Evolutionary conservation across 2,329 filamentous ascomycete genomes (phyloP).

Genomic region (Davidsoniella neocaledoniae): DNA sequence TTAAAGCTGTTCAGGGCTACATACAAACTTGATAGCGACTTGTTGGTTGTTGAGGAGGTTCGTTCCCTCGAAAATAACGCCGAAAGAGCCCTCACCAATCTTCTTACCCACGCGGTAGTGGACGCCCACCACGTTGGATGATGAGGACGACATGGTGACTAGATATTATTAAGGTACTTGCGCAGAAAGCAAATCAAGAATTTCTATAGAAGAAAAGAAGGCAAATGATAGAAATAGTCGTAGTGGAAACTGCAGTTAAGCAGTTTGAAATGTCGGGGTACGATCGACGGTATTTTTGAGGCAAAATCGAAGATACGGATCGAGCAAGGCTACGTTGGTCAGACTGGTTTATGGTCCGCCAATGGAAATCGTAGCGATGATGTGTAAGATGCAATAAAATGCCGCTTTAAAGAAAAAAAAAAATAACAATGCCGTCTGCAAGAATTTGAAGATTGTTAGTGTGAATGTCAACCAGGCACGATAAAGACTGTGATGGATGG

Average conservation of each 20-base stretch:
- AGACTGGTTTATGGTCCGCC: background rate
- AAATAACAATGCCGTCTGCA: background rate
- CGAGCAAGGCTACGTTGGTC: too few relatives aligned
- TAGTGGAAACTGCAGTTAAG: background rate
- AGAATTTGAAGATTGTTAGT: background rate
- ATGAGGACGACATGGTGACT: constrained; percentile 61
- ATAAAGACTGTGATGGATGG: too few relatives aligned
- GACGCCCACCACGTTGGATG: constrained; percentile 94
- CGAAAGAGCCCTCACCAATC: constrained; percentile 96
- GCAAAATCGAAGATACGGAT: too few relatives aligned
- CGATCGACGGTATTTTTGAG: too few relatives aligned
- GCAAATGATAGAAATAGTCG: background rate
- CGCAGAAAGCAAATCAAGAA: background rate
- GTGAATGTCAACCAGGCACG: background rate
- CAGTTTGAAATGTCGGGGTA: background rate
- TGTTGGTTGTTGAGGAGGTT: constrained; percentile 98
- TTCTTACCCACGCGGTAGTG: constrained; percentile 99
- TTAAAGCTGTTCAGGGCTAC: constrained; percentile 18
- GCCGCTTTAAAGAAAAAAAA: background rate
- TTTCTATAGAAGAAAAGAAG: background rate
- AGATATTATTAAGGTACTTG: background rate
- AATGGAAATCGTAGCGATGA: background rate
- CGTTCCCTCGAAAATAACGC: constrained; percentile 96
- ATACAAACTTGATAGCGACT: constrained; percentile 97
- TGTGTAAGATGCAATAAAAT: constrained; percentile 1